Evolutionary conservation across 345 rosid genomes (phyloP).

Genomic region (Nephelium lappaceum): DNA sequence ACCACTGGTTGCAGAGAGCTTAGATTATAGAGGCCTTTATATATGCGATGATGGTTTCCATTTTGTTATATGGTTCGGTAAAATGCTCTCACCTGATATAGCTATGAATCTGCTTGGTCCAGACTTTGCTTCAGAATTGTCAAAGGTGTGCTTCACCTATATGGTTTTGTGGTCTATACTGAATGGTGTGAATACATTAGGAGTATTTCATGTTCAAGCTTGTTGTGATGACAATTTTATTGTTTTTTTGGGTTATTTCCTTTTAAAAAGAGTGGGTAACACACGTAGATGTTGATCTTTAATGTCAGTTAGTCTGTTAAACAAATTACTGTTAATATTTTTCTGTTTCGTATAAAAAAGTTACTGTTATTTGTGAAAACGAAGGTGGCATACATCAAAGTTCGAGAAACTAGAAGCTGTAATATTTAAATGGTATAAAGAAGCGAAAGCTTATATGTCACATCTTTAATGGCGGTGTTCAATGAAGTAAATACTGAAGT

Average conservation of each 20-base stretch:
- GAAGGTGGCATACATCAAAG: background rate
- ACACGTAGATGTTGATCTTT: background rate
- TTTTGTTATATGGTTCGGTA: slow-evolving; percentile 90
- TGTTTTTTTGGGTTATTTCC: background rate
- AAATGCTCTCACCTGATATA: slow-evolving; percentile 89
- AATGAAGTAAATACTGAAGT: too few species aligned
- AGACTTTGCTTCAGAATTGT: slow-evolving; percentile 87
- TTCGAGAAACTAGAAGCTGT: background rate
- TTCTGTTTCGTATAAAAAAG: background rate
- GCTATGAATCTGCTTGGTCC: slow-evolving; percentile 78
- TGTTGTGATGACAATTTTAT: background rate
- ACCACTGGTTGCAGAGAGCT: slow-evolving; percentile 79
- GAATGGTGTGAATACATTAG: background rate
- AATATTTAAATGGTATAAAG: background rate
- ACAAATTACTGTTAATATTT: too few species aligned
- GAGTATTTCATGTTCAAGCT: background rate
- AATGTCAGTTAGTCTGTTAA: background rate
- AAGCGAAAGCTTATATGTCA: background rate
- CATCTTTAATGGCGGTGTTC: background rate
- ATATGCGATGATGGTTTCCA: slow-evolving; percentile 86
- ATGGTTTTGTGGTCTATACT: slow-evolving; percentile 1
- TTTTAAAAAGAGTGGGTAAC: background rate
- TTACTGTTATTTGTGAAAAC: too few species aligned
- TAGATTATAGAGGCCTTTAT: slow-evolving; percentile 95
- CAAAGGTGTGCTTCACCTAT: slow-evolving; percentile 71